Evolutionary conservation across 768 basidiomycete genomes (phyloP).

Genomic region (Rhizopogon vinicolor): DNA sequence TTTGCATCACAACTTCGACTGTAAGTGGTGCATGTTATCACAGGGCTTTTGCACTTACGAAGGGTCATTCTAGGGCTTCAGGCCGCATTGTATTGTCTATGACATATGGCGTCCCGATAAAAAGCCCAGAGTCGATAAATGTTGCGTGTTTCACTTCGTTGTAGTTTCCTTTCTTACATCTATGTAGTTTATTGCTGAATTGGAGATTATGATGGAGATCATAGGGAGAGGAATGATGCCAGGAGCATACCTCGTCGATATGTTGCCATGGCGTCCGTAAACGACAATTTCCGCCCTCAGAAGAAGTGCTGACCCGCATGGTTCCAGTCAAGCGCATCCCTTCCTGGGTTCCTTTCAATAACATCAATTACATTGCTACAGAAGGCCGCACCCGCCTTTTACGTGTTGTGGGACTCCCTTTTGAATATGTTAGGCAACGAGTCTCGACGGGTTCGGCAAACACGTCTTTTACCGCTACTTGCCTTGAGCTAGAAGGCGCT

Average conservation of each 20-base stretch:
- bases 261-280: constrained; percentile 1
- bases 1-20: background rate
- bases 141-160: background rate
- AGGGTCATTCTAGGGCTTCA: background rate
- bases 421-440: constrained; percentile 3
- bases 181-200: constrained; percentile 2
- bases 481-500: background rate
- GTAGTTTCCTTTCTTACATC: background rate
- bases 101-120: constrained; percentile 3
- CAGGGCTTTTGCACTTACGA: background rate
- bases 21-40: background rate
- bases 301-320: background rate
- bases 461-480: background rate
- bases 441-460: background rate
- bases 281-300: background rate
- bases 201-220: background rate
- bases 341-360: constrained; percentile 11
- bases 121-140: background rate
- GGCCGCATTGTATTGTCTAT: constrained; percentile 4
- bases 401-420: background rate
- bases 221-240: background rate
- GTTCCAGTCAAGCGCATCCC: constrained; percentile 17
- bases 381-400: background rate
- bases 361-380: background rate
- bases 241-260: constrained; percentile 3